Base-by-base conservation (phyloP, 495 filamentous ascomycete genomes). In the Pyrenula aspistea region DNA sequence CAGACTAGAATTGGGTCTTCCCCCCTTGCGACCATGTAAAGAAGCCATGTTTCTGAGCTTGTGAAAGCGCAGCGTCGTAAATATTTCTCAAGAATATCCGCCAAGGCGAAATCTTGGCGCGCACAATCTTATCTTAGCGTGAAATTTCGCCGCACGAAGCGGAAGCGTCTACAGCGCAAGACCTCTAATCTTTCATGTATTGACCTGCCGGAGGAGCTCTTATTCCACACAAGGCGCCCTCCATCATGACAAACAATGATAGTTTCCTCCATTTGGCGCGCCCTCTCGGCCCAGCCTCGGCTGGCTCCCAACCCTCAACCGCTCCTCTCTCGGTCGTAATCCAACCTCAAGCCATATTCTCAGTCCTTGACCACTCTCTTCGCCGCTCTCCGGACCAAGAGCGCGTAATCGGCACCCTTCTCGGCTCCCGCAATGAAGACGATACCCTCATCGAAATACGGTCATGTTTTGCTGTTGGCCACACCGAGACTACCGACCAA, bases 401-500 rank as follows among this genome's bases (percentile, higher is more conserved):
- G 57, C 85, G 93, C 63, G 93, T 97, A 55, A 97, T 98, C 65
- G 93, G 93, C 65, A 95, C 93, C 22, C 81, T 98, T 53, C 82
- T 98, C 53, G 93, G 93, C 67, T 83, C 84, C 59, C 86, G 93
- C 63, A 89, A 84, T 65, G 93, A 98, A 73, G 93, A 98, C 79
- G 92, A 91, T 69, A 87, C 84, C 71, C 92, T 96, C 73, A 89
- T 93, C 64, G 88, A 91, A 75, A 91, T 98, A 65, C 82, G 88
- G 62, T 91, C 89, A 71, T 90, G 88, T 73, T 98, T 97, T 69
- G 94, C 94, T 56, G 93, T 98, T 62, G 89, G 91, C 57, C 93
- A 98, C 77, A 96, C 91, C 57, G 93, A 98, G 77, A 95, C 89
- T 65, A 85, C 91, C 68, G 93, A 98, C 72, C 93, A 98, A 71